These are phyloP conservation scores for Cryptomeria japonica DNA, from an alignment of 75 land plant species.

Conservation along the genomic window DNA sequence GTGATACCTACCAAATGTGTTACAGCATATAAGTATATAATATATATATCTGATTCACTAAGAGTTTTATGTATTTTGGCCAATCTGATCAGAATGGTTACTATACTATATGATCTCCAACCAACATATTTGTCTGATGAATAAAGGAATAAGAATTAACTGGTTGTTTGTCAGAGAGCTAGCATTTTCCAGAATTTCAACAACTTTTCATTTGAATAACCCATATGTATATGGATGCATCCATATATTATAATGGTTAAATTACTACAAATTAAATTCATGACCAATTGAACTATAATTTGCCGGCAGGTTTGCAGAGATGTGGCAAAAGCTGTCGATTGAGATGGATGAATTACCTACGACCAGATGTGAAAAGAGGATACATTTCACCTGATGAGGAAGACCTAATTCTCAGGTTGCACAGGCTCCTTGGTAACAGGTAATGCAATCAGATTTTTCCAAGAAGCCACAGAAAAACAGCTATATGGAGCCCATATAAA, in stretches of 20 bases:
- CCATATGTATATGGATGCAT: too few species aligned
- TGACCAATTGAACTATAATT: background rate
- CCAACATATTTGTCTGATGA: too few species aligned
- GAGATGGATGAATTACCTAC: slow-evolving; percentile 15
- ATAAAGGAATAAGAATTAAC: too few species aligned
- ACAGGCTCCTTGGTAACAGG: slow-evolving; percentile 14
- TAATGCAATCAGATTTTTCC: background rate
- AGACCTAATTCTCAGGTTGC: slow-evolving; percentile 11
- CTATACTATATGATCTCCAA: too few species aligned
- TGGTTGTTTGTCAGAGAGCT: too few species aligned
- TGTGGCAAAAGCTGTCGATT: slow-evolving; percentile 12
- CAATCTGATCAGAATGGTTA: too few species aligned
- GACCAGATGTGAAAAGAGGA: slow-evolving; percentile 18
- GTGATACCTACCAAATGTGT: too few species aligned
- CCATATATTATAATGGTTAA: background rate
- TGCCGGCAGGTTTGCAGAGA: background rate
- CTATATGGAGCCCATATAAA: background rate
- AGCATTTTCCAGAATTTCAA: too few species aligned
- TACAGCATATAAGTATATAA: too few species aligned
- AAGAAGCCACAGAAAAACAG: background rate
- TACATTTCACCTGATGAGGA: slow-evolving; percentile 14
- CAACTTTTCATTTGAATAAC: too few species aligned
- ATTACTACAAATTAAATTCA: background rate
- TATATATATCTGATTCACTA: too few species aligned
- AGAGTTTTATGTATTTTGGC: too few species aligned